A percentile compares a stretch with the other conserved stretches of the same genome.
Evolutionary conservation across 805 yeast species (phyloP).

Genomic region (Suhomyces sp.): DNA sequence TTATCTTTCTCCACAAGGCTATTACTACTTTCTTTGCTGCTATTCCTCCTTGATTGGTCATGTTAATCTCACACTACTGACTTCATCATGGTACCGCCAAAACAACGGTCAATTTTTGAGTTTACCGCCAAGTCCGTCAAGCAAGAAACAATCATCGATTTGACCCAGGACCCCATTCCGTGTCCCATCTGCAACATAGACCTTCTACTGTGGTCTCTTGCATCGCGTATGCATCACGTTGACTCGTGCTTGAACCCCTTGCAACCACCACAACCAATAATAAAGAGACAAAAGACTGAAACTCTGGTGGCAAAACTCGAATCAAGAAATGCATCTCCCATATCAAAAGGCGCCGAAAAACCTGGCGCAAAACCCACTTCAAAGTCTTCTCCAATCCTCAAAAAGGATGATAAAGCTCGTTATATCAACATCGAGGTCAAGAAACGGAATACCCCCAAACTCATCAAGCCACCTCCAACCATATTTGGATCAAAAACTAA

Average conservation of each 20-base stretch:
- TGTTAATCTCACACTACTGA: background rate
- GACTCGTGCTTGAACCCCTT: slow-evolving; percentile 44
- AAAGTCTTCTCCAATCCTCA: background rate
- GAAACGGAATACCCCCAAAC: slow-evolving; percentile 4
- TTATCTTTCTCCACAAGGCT: background rate
- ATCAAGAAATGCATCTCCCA: background rate
- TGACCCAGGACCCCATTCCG: slow-evolving; percentile 10
- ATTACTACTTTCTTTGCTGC: background rate
- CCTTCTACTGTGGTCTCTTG: slow-evolving; percentile 37
- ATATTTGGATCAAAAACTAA: slow-evolving; percentile 18
- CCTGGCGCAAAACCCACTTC: background rate
- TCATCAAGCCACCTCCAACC: slow-evolving; percentile 10
- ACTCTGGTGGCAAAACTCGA: background rate
- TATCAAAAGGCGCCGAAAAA: background rate
- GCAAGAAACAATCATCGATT: slow-evolving; percentile 13
- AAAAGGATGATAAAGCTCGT: background rate
- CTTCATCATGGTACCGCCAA: slow-evolving; percentile 1
- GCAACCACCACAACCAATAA: background rate
- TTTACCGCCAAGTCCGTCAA: slow-evolving; percentile 8
- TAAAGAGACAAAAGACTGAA: background rate
- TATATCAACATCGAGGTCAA: slow-evolving; percentile 11
- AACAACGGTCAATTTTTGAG: slow-evolving; percentile 26
- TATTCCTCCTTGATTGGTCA: background rate
- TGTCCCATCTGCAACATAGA: slow-evolving; percentile 56
- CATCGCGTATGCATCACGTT: slow-evolving; percentile 52